Percentiles rank a stretch among this genome's conserved stretches.
Evolutionary conservation across 768 basidiomycete species (phyloP).

Genomic region (Boletus subparvulus): DNA sequence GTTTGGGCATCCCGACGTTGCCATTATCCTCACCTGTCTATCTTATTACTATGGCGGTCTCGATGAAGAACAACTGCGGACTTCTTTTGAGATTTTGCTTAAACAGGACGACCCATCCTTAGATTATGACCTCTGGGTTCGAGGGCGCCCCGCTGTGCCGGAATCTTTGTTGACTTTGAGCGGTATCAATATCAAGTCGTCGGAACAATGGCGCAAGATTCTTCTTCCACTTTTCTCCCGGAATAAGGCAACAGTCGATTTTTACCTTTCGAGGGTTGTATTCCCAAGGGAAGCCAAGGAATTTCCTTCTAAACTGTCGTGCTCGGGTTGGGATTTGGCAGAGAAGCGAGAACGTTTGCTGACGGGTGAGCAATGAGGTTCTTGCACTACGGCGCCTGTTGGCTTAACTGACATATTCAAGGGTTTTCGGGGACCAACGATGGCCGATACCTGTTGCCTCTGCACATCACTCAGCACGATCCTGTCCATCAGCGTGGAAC

Average conservation of each 20-base stretch:
- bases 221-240: conserved; percentile 31
- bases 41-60: conserved; percentile 31
- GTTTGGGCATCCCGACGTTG: conserved; percentile 39
- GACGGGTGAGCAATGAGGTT: conserved; percentile 9
- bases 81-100: background rate
- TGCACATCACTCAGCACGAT: conserved; percentile 33
- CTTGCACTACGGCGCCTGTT: background rate
- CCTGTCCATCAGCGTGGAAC: conserved; percentile 35
- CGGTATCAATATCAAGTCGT: conserved; percentile 38
- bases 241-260: conserved; percentile 35
- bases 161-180: conserved; percentile 24
- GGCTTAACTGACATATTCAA: background rate
- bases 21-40: conserved; percentile 37
- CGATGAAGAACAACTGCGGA: background rate
- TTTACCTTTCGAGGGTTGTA: conserved; percentile 38
- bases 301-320: conserved; percentile 35
- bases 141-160: background rate
- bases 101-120: conserved; percentile 26
- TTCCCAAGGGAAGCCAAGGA: conserved; percentile 40
- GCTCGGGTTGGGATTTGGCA: conserved; percentile 40
- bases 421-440: conserved; percentile 44
- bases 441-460: conserved; percentile 38
- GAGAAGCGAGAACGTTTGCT: conserved; percentile 15
- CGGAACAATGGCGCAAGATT: conserved; percentile 18
- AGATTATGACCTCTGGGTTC: background rate